Evolutionary conservation across 2,329 filamentous ascomycete genomes (phyloP).

Genomic region (Aspergillus udagawae): DNA sequence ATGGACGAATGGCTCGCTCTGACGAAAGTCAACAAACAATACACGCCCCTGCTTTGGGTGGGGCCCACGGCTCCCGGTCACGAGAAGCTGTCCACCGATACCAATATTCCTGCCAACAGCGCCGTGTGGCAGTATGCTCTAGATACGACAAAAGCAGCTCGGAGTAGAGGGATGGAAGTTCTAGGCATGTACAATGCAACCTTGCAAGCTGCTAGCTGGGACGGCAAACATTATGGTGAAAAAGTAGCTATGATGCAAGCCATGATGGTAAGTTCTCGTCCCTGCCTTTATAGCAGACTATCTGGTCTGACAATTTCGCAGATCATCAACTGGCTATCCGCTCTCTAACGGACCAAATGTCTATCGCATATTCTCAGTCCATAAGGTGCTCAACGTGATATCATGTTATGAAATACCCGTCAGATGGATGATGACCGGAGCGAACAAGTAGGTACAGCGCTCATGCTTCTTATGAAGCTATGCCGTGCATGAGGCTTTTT

Average conservation of each 20-base stretch:
- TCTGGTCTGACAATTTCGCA: background rate
- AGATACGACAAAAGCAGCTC: conserved; percentile 31
- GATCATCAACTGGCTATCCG: conserved; percentile 22
- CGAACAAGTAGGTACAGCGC: background rate
- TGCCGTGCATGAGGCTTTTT: background rate
- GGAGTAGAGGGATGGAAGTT: conserved; percentile 35
- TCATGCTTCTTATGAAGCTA: background rate
- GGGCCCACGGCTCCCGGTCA: conserved; percentile 38
- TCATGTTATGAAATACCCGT: background rate
- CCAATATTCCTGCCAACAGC: conserved; percentile 29
- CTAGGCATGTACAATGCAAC: conserved; percentile 44
- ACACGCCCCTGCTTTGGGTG: conserved; percentile 42
- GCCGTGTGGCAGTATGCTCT: conserved; percentile 39
- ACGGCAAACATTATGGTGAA: conserved; percentile 37
- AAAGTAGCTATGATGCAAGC: conserved; percentile 41
- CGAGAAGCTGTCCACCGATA: conserved; percentile 24
- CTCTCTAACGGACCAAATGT: conserved; percentile 34
- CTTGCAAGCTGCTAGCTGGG: conserved; percentile 36
- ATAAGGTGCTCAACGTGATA: background rate
- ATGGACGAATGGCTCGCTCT: conserved; percentile 40
- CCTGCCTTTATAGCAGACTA: background rate
- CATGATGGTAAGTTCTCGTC: conserved; percentile 35
- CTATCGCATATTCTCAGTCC: background rate
- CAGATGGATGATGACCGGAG: background rate
- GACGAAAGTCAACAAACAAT: conserved; percentile 31